Conservation (phyloP, 2,329 filamentous ascomycete genomes). For the Scytalidium sp. region DNA sequence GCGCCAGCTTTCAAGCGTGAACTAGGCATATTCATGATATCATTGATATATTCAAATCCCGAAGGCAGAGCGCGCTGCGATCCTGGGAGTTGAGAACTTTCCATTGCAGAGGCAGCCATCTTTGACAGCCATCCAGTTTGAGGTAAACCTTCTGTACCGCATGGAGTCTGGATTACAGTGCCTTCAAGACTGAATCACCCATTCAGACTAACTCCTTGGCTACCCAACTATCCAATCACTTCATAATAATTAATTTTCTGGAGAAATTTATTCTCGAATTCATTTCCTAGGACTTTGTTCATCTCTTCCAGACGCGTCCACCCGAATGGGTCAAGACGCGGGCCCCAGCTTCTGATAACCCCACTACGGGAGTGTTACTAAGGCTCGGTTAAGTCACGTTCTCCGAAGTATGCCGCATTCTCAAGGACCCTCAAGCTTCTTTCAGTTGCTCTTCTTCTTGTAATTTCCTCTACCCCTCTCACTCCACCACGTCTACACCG, state of each 20-base stretch:
- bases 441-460: conserved; percentile 13
- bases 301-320: neutral
- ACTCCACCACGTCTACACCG: conserved; percentile 4
- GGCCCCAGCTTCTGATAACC: neutral
- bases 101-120: neutral
- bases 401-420: conserved; percentile 9
- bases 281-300: neutral
- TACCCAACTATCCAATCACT: neutral
- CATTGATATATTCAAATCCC: conserved; percentile 39
- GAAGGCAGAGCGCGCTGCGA: conserved; percentile 27
- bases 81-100: conserved; percentile 6
- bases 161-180: neutral
- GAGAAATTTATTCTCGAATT: neutral
- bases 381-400: conserved; percentile 11
- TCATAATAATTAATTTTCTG: neutral
- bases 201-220: neutral
- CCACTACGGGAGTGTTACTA: conserved; percentile 4
- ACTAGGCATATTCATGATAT: conserved; percentile 42
- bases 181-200: neutral
- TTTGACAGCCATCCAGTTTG: neutral
- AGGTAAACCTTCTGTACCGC: neutral
- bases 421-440: conserved; percentile 12
- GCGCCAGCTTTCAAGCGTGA: conserved; percentile 22
- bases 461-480: conserved; percentile 6
- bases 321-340: neutral